Evolutionary conservation across 257 asterid genomes (phyloP), one percentile per base, ranked within the genome.

Genomic region (Nicotiana otophora): DNA sequence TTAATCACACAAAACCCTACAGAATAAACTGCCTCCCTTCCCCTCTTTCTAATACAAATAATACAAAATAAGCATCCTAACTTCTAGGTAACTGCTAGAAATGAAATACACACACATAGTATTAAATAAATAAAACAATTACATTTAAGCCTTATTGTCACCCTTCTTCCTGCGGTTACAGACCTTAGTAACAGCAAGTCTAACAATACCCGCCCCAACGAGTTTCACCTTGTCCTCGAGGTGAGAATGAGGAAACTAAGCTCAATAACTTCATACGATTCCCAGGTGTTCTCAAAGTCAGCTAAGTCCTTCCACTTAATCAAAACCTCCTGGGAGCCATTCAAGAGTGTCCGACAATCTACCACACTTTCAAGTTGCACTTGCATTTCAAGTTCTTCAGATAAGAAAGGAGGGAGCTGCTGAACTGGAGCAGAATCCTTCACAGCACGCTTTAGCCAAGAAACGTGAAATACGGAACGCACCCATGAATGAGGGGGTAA

Each of bases 181-280:
- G 51, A 42, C 51, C 51, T 42, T 9, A 42, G 51, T 8, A 42
- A 42, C 12, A 9, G 11, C 12, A 42, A 12, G 4, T 42, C 51
- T 77, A 53, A 26, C 26, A 76, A 23, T 75, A 75, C 12, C 81
- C 2, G 0, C 58, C 34, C 42, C 62, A 26, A 28, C 12, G 2
- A 76, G 42, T 76, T 76, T 76, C 42, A 76, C 81, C 81, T 51
- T 76, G 81, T 51, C 81, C 64, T 76, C 81, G 26, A 76, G n/a
- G 64, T 76, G 64, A 31, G 51, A 11, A 23, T 76, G 64, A 76
- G 81, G 81, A 55, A 76, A 76, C 7, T 76, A 33, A 5, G 60
- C 39, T 23, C 42, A 28, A 51, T 12, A 4, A 55, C 39, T 15
- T 76, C 12, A 46, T 42, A 76, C 8, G 36, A 15, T 76, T 76